Evolutionary conservation across 768 basidiomycete species (phyloP), one percentile per base, ranked within the genome.

Genomic region (Leucocoprinus birnbaumii): DNA sequence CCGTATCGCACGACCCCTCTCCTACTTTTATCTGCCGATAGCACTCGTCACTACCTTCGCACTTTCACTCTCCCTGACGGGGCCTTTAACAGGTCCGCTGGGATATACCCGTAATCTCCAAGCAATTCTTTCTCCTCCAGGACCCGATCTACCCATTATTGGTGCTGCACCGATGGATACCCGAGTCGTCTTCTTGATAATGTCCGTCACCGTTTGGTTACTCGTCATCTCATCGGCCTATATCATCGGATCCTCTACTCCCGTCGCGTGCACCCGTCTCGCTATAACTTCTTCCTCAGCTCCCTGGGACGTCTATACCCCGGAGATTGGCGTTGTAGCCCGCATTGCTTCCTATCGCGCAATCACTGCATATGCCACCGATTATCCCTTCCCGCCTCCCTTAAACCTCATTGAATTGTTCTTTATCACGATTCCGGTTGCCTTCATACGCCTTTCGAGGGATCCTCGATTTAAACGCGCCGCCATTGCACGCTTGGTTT

Each of bases 261-360:
- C 63, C 63, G n/a, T 62, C 71, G 43, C 58, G 51, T 59, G 58
- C 41, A 46, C 27, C 42, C 18, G 38, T 6, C 40, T 58, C 48
- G 24, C 27, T 3, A 45, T 43, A 8, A 16, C 3, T 7, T 43
- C 60, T 35, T 18, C 52, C 11, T 24, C 55, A 13, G 37, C 21
- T 22, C 57, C 61, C 11, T 85, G 83, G 83, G 80, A 84, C 58
- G 68, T 71, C 21, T 85, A 78, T 64, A 74, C 80, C 3, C 41
- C 48, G 11, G 49, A 62, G 2, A 66, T 80, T 13, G 82, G 83
- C 7, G 56, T 71, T 4, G 62, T 67, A 21, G 79, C 83, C 19
- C 79, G 82, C 25, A 66, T 66, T 38, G 53, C 64, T 1, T 79
- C 80, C 57, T 62, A 70, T 21, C 62, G 62, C 21, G 66, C 73